A percentile compares a stretch with the other conserved stretches of the same genome.
Conservation (phyloP, 2,329 filamentous ascomycete species). For the Sclerotiophoma versabilis region DNA sequence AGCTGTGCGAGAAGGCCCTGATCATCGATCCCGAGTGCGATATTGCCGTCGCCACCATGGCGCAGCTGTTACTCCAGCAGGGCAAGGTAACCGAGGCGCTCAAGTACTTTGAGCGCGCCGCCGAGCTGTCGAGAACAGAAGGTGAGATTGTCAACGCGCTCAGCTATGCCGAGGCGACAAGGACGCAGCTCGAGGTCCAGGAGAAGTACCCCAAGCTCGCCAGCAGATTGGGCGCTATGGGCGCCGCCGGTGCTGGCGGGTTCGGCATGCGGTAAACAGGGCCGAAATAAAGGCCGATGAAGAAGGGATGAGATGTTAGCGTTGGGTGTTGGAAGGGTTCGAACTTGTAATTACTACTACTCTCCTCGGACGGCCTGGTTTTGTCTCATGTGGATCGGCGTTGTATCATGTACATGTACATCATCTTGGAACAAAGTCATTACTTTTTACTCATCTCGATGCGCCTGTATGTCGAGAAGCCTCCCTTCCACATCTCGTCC, state of each 20-base stretch:
- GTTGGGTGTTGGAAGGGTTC: not conserved
- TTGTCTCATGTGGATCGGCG: constrained; percentile 3
- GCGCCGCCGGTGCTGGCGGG: constrained; percentile 40
- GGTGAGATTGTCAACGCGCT: constrained; percentile 95
- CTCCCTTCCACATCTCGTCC: no score
- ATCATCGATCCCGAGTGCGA: constrained; percentile 99
- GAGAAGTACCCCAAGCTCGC: constrained; percentile 62
- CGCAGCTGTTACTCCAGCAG: constrained; percentile 94
- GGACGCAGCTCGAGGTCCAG: constrained; percentile 84
- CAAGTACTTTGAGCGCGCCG: constrained; percentile 95
- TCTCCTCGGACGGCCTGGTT: constrained; percentile 3
- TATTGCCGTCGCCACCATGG: constrained; percentile 98
- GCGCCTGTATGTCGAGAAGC: not conserved
- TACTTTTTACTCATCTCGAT: not conserved
- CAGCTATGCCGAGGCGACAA: constrained; percentile 94
- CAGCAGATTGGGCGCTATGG: constrained; percentile 56
- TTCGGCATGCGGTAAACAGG: constrained; percentile 42
- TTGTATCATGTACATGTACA: constrained; percentile 20
- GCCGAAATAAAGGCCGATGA: not conserved
- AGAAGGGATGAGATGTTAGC: not conserved
- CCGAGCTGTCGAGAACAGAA: constrained; percentile 91
- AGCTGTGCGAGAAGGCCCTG: constrained; percentile 94
- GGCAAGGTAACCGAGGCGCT: constrained; percentile 95
- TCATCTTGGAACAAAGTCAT: constrained; percentile 5
- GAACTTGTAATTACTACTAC: constrained; percentile 17